These are phyloP conservation scores for Suillus alpinus DNA, from an alignment of 768 basidiomycete genomes.

Conservation along the genomic window DNA sequence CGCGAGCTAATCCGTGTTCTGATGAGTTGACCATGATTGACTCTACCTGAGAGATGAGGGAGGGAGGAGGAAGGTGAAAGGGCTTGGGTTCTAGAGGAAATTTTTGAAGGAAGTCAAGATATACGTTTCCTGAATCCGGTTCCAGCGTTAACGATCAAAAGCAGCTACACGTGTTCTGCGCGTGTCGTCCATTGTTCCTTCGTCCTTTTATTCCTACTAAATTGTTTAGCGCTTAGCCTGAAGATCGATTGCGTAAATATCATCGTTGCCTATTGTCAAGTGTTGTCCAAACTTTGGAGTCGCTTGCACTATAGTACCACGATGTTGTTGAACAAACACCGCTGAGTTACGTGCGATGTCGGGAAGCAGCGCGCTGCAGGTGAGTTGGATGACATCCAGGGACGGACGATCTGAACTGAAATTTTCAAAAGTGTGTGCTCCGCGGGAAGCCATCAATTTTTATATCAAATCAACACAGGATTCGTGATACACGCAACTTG, in stretches of 20 bases:
- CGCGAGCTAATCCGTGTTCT: constrained; percentile 28
- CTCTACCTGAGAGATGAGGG: constrained; percentile 22
- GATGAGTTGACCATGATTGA: constrained; percentile 24
- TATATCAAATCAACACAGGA: constrained; percentile 1
- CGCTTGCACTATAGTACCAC: background rate
- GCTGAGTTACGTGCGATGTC: background rate
- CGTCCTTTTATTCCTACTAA: constrained; percentile 17
- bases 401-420: background rate
- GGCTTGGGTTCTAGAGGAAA: constrained; percentile 31
- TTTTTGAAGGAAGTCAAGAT: constrained; percentile 35
- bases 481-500: constrained; percentile 1
- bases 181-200: constrained; percentile 25
- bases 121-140: constrained; percentile 25
- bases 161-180: constrained; percentile 35
- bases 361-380: background rate
- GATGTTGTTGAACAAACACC: background rate
- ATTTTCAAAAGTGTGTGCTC: background rate
- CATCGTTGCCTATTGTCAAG: constrained; percentile 11
- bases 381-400: background rate
- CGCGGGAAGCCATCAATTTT: background rate
- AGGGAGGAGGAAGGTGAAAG: constrained; percentile 26
- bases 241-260: constrained; percentile 27
- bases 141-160: constrained; percentile 25
- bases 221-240: constrained; percentile 10
- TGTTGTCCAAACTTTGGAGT: background rate